Evolutionary conservation across 2,329 filamentous ascomycete species (phyloP).

Genomic region (Alternaria gansuensis): DNA sequence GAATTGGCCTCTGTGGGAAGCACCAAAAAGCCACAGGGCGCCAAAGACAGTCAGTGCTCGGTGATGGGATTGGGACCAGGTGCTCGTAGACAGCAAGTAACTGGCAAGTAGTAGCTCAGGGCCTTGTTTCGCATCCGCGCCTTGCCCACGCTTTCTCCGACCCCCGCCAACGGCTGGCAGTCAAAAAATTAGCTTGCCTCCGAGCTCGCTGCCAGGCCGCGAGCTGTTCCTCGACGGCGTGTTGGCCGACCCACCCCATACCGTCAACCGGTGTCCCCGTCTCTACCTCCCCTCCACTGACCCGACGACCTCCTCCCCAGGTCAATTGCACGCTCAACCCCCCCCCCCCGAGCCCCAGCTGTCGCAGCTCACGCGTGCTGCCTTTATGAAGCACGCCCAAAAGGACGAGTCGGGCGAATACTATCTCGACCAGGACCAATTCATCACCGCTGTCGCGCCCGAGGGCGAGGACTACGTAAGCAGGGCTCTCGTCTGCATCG

Average conservation of each 20-base stretch:
- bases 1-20: not conserved
- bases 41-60: not conserved
- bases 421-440: constrained; percentile 84
- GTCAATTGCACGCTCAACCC: constrained; percentile 41
- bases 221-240: constrained; percentile 33
- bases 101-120: not conserved
- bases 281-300: constrained; percentile 22
- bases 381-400: constrained; percentile 78
- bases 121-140: constrained; percentile 22
- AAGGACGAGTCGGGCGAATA: constrained; percentile 80
- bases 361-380: constrained; percentile 76
- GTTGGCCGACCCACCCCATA: constrained; percentile 36
- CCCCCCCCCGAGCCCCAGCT: constrained; percentile 68
- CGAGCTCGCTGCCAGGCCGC: constrained; percentile 39
- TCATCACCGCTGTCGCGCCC: constrained; percentile 89
- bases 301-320: constrained; percentile 21
- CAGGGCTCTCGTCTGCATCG: constrained; percentile 30
- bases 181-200: constrained; percentile 39
- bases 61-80: not conserved
- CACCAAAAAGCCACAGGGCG: not conserved
- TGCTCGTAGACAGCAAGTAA: not conserved
- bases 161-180: constrained; percentile 32
- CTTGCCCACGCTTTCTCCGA: constrained; percentile 46
- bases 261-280: constrained; percentile 17
- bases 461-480: constrained; percentile 89